Evolutionary conservation across 371 early-diverging fungal genomes (phyloP).

Genomic region (Coemansia linderi): DNA sequence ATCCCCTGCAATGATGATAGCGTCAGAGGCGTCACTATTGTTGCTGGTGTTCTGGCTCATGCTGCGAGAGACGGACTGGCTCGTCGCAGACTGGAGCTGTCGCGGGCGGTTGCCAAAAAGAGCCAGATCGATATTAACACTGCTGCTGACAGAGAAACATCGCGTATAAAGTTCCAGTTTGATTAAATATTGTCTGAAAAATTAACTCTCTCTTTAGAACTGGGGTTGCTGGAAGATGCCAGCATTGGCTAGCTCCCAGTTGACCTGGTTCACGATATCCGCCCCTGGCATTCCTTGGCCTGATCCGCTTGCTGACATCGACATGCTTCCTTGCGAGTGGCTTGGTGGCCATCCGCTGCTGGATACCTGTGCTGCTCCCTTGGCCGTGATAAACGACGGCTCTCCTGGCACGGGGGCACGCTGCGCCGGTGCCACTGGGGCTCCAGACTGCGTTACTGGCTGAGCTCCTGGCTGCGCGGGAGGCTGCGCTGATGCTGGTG

Average conservation of each 20-base stretch:
- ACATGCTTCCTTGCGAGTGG: background rate
- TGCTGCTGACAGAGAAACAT: slow-evolving; percentile 4
- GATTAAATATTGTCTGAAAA: background rate
- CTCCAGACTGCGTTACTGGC: slow-evolving; percentile 8
- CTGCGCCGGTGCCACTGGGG: background rate
- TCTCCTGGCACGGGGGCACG: background rate
- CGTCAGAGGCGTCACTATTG: slow-evolving; percentile 73
- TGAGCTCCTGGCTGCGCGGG: slow-evolving; percentile 6
- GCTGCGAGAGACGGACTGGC: slow-evolving; percentile 73
- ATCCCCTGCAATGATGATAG: slow-evolving; percentile 97
- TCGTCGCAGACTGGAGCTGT: slow-evolving; percentile 12
- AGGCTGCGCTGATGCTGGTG: background rate
- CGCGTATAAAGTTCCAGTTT: slow-evolving; percentile 2
- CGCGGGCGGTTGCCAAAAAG: slow-evolving; percentile 10
- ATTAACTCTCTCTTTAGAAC: slow-evolving; percentile 1
- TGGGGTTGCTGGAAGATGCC: slow-evolving; percentile 26
- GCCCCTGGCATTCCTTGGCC: background rate
- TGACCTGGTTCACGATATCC: slow-evolving; percentile 22
- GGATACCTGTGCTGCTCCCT: slow-evolving; percentile 3
- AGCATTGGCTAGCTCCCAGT: slow-evolving; percentile 17
- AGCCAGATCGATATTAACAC: background rate
- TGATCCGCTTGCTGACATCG: background rate
- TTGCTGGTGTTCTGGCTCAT: slow-evolving; percentile 80
- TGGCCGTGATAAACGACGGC: background rate
- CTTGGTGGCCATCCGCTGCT: background rate